A percentile compares a stretch with the other conserved stretches of the same genome.
These are phyloP conservation scores for Pseudogymnoascus sp. DNA, from an alignment of 2,329 filamentous ascomycete species.

Conservation along the genomic window DNA sequence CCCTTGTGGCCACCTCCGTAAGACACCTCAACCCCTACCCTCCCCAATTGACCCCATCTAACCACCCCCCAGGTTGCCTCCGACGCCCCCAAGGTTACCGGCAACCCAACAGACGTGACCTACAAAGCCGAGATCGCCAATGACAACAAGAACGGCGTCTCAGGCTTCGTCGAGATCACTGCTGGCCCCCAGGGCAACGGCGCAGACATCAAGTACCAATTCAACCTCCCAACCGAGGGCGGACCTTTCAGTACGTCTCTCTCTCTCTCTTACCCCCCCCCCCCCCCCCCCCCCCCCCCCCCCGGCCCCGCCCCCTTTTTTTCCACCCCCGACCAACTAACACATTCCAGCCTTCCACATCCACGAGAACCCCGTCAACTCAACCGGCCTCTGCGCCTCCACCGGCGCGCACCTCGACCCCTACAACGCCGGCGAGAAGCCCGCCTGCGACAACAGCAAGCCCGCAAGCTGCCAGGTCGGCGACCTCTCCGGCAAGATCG, in stretches of 20 bases:
- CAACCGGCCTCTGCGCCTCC: constrained; percentile 60
- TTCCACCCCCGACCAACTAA: neutral
- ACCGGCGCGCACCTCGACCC: constrained; percentile 65
- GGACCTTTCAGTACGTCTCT: constrained; percentile 39
- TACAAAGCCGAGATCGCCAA: neutral
- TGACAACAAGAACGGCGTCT: constrained; percentile 29
- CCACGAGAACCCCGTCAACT: constrained; percentile 55
- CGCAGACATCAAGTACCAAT: constrained; percentile 43
- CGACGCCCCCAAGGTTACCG: neutral
- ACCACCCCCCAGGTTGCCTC: neutral
- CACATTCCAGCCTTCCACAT: constrained; percentile 59
- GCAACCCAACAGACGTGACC: neutral
- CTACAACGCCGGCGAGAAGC: constrained; percentile 40
- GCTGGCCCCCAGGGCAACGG: constrained; percentile 40
- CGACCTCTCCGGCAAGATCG: constrained; percentile 68
- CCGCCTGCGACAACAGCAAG: constrained; percentile 47
- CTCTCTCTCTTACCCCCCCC: neutral
- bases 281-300: too few species aligned
- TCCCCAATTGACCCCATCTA: neutral
- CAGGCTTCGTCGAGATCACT: constrained; percentile 42
- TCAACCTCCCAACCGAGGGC: constrained; percentile 46
- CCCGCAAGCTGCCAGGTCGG: constrained; percentile 66
- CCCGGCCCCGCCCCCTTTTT: too few species aligned
- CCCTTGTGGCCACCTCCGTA: neutral
- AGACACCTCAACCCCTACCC: neutral